Conservation (phyloP, 164 flowering plant genomes). For the Magnolia sinica region DNA sequence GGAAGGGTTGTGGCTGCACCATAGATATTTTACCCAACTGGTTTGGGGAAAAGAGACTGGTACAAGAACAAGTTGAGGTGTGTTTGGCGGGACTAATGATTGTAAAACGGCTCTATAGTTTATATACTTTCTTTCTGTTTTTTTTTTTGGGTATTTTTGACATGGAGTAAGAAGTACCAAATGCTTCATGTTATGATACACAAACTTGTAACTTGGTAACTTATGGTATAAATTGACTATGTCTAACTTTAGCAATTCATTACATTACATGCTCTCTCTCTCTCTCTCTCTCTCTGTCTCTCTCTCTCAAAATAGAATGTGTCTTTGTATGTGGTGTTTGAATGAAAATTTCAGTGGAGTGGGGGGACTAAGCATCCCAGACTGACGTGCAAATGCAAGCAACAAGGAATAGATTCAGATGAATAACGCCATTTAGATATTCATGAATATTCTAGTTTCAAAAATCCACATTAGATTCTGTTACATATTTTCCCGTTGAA, state of each 20-base stretch:
- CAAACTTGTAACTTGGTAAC: background rate
- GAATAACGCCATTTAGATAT: too few relatives aligned
- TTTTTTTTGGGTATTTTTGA: background rate
- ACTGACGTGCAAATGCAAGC: too few relatives aligned
- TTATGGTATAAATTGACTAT: background rate
- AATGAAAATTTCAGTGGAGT: too few relatives aligned
- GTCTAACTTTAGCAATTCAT: background rate
- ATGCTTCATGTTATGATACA: constrained; percentile 4
- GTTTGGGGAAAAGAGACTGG: background rate
- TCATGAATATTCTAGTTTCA: too few relatives aligned
- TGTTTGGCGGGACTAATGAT: background rate
- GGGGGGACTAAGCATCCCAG: too few relatives aligned
- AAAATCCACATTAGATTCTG: too few relatives aligned
- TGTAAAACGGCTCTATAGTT: background rate
- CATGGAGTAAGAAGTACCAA: background rate
- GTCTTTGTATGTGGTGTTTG: too few relatives aligned
- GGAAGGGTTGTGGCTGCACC: constrained; percentile 1
- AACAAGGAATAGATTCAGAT: too few relatives aligned
- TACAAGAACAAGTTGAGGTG: background rate
- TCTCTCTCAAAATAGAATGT: too few relatives aligned
- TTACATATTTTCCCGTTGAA: too few relatives aligned
- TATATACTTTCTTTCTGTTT: background rate
- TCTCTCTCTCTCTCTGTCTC: too few relatives aligned
- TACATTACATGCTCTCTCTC: too few relatives aligned
- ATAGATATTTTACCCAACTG: constrained; percentile 3